phyloP scores from a whole-genome alignment of 768 basidiomycete species.

The Boletales sp. region DNA sequence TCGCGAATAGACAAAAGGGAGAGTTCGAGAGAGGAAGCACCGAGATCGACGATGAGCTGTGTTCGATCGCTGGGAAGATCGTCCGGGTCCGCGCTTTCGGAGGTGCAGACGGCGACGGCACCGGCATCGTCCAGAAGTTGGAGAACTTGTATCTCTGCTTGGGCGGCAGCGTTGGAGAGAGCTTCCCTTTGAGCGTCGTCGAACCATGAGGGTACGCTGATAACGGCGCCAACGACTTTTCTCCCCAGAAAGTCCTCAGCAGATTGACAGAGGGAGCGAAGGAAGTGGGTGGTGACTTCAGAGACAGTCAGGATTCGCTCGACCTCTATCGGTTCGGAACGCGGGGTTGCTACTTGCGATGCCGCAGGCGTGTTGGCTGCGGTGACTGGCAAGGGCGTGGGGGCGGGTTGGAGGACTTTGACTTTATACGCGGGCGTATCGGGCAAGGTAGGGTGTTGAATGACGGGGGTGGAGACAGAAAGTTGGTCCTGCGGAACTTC shows the following conservation, averaged over 20 bases:
- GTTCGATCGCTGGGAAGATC: slow-evolving; percentile 59
- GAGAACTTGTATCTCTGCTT: slow-evolving; percentile 79
- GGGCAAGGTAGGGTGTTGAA: slow-evolving; percentile 67
- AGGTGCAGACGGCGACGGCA: slow-evolving; percentile 59
- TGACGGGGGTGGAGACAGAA: slow-evolving; percentile 61
- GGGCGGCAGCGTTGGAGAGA: slow-evolving; percentile 66
- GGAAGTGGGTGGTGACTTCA: slow-evolving; percentile 83
- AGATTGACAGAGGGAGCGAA: slow-evolving; percentile 77
- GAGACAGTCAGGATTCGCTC: slow-evolving; percentile 75
- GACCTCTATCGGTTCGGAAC: slow-evolving; percentile 62
- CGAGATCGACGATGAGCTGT: slow-evolving; percentile 78
- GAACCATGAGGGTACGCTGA: slow-evolving; percentile 79
- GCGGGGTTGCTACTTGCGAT: slow-evolving; percentile 66
- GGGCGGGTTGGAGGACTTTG: slow-evolving; percentile 73
- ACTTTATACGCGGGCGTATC: slow-evolving; percentile 85
- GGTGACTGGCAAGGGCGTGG: slow-evolving; percentile 59
- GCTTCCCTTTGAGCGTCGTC: slow-evolving; percentile 63
- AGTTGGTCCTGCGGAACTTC: slow-evolving; percentile 57
- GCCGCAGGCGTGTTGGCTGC: slow-evolving; percentile 58
- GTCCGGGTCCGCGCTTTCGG: slow-evolving; percentile 37
- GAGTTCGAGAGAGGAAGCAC: slow-evolving; percentile 66
- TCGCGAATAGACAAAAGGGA: slow-evolving; percentile 70
- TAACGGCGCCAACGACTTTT: slow-evolving; percentile 73
- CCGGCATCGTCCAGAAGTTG: slow-evolving; percentile 88
- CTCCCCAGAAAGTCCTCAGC: slow-evolving; percentile 90